Evolutionary conservation across 352 stramenopile genomes (phyloP), one percentile per base, ranked within the genome.

Genomic region (Pythium dissotocum): DNA sequence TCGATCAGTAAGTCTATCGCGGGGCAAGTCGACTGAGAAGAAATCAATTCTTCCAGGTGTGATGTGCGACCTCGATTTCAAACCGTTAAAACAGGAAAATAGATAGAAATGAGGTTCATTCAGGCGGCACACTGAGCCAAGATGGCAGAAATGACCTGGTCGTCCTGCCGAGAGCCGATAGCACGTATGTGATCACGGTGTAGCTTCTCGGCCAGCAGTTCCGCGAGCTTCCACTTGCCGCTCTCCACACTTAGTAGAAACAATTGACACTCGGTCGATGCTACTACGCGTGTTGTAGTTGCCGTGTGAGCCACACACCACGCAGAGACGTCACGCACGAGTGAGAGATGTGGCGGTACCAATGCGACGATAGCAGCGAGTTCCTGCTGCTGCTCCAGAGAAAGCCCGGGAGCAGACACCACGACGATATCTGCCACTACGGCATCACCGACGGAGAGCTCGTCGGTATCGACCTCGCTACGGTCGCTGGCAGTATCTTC

Each of bases 191-290:
- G 24, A 35, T 71, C 61, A 12, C 60, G 65, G 14, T 72, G n/a
- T 6, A 82, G 72, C 58, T 70, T 68, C 49, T 71, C 63, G 9
- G 73, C 73, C 32, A 80, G 51, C 0, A 63, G 59, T 30, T 77
- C 64, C 18, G 64, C 68, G 10, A 82, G 54, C 13, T 32, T 18
- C 73, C 73, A 80, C 36, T 75, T 76, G 0, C 61, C 6, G 12
- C 67, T 54, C 8, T 66, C 36, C 1, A 83, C 10, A 24, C 70
- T 70, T 12, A 60, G 59, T 46, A 77, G 48, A 21, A 80, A 74
- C 10, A 83, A 46, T 44, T 58, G 61, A 26, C 56, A 68, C 36
- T 78, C 71, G 32, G 44, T 4, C 21, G 46, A 53, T 24, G 18
- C 18, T 13, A 18, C 18, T 13, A 18, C 30, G 2, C 51, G 30